Evolutionary conservation across 257 asterid species (phyloP), one percentile per base, ranked within the genome.

Genomic region (Penstemon newberryi): DNA sequence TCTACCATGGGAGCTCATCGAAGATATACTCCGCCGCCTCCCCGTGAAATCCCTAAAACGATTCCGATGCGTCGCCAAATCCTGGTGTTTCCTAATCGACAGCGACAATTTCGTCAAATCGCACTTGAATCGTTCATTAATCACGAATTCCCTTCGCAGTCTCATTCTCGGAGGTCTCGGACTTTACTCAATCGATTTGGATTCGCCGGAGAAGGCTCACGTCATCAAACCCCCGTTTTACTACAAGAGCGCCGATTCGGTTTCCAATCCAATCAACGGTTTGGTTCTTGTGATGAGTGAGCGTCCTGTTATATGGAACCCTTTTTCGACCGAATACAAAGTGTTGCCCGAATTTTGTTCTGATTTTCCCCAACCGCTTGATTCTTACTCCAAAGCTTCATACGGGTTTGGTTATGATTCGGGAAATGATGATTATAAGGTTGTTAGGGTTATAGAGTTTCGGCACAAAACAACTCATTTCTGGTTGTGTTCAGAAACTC

Each of bases 321-420:
- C 89, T 0, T 86, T 74, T 9, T 82, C 91, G 7, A 55, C 76
- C 18, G 75, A 64, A 8, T 78, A 79, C 67, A 74, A 60, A 45
- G 56, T 64, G 36, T 51, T 82, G 55, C 90, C 91, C 12, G 50
- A 58, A 7, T 68, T 75, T 42, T 37, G 69, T 3, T 61, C 33
- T 10, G 76, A 64, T 15, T 56, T 25, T 47, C 76, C 79, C 0
- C 5, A 13, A 5, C 77, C 62, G 5, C 12, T 42, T n/a, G 63
- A 68, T 5, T 65, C 51, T 5, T 70, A 67, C 15, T 41, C 67
- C 11, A 72, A 52, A 4, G 60, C 72, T 7, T 73, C 74, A 2
- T 81, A 66, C 13, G 95, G 86, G 0, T 78, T 88, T n/a, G 91
- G 84, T 2, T 84, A 80, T 49, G 89, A 83, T 59, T 65, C 69